Evolutionary conservation across 169 alveolate genomes (phyloP), one percentile per base, ranked within the genome.

Genomic region (Eimeria tenella): DNA sequence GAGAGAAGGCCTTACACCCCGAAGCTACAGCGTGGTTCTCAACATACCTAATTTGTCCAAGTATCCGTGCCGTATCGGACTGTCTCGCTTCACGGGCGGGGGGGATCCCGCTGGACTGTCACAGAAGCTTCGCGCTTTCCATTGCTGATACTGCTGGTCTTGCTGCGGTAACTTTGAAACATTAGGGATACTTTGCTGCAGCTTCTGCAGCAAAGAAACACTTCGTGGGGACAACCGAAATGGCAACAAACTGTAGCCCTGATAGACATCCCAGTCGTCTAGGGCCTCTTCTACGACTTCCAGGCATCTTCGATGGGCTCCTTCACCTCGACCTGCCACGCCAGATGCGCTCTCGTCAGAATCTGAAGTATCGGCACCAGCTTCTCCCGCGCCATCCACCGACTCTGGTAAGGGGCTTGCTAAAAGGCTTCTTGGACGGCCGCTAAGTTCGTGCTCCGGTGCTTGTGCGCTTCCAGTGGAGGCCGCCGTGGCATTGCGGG

Each of bases 401-500:
- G 68, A 31, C 42, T 31, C 42, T 31, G 42, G 2, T 31, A 31
- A 31, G 42, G 42, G 4, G 42, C 42, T 31, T 31, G 42, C 42
- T 17, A 13, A 58, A 58, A 58, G 68, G 68, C 68, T 17, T 79
- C 88, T 58, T 5, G 71, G 49, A 53, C 52, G 15, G 53, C 70
- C 42, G 17, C 70, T n/a, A 4, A 49, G n/a, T 74, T 21, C 65
- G 55, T 19, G 5, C 77, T 50, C 25, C 77, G 25, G 77, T 6
- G 21, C 52, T 75, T 10, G 63, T 42, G 63, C 58, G 49, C 49
- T 58, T 15, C n/a, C 62, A n/a, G 93, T 5, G 42, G 86, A 56
- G 56, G 93, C 73, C 71, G 55, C 75, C 86, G 56, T 13, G 73
- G 73, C 73, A 25, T 60, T n/a, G 65, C 55, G 84, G 11, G 93